phyloP scores from a whole-genome alignment of 2,329 filamentous ascomycete genomes.

The Fusarium albosuccineum region DNA sequence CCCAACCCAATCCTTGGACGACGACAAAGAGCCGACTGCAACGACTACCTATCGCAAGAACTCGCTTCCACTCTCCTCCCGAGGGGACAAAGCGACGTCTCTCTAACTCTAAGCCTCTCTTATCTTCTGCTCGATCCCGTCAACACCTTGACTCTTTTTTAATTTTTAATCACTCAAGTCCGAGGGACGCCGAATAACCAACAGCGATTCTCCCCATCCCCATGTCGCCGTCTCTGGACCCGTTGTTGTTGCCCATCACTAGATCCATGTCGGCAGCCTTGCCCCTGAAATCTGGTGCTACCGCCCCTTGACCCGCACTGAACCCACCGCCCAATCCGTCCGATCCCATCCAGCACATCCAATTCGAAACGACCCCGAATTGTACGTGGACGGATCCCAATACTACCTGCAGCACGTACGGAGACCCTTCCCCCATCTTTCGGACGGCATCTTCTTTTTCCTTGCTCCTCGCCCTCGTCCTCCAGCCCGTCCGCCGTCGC shows the following conservation, averaged over 20 bases:
- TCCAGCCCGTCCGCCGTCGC: slow-evolving; percentile 7
- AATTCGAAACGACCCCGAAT: slow-evolving; percentile 39
- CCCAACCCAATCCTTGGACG: slow-evolving; percentile 1
- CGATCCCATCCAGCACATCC: slow-evolving; percentile 8
- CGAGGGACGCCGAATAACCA: not conserved
- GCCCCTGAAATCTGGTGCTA: slow-evolving; percentile 45
- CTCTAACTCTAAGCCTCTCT: too few relatives aligned
- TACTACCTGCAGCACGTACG: slow-evolving; percentile 19
- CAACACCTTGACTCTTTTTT: not conserved
- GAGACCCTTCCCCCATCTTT: slow-evolving; percentile 34
- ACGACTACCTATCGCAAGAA: not conserved
- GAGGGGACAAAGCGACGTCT: slow-evolving; percentile 1
- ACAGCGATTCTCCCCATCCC: not conserved
- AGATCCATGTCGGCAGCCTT: slow-evolving; percentile 37
- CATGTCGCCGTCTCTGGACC: not conserved
- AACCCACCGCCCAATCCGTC: slow-evolving; percentile 32
- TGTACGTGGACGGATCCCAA: slow-evolving; percentile 32
- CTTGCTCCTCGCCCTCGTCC: slow-evolving; percentile 20
- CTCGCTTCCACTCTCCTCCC: not conserved
- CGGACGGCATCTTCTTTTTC: slow-evolving; percentile 35
- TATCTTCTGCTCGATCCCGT: not conserved
- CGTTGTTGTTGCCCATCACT: slow-evolving; percentile 4
- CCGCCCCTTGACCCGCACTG: slow-evolving; percentile 39
- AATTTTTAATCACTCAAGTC: not conserved
- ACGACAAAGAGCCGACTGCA: not conserved